Percentiles rank a stretch among this genome's conserved stretches.
phyloP scores from a whole-genome alignment of 2,329 filamentous ascomycete genomes.

The Mycosphaerella sp. region DNA sequence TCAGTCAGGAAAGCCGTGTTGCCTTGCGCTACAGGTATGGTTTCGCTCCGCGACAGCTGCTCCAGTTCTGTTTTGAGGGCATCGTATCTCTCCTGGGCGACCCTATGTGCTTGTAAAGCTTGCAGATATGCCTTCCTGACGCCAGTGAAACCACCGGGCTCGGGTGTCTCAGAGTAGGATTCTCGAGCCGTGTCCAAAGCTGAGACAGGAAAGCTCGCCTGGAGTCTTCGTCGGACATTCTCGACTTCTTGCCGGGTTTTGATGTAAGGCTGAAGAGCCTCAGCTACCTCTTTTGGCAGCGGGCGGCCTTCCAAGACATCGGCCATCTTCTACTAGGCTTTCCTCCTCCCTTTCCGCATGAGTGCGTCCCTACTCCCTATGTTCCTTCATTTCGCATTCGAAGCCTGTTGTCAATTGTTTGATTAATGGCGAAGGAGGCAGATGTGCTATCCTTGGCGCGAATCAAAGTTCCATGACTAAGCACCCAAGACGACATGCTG shows the following conservation, averaged over 20 bases:
- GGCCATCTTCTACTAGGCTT: not conserved
- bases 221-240: constrained; percentile 26
- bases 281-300: constrained; percentile 27
- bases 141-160: constrained; percentile 22
- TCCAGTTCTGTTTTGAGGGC: constrained; percentile 28
- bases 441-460: constrained; percentile 1
- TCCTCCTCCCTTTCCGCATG: not conserved
- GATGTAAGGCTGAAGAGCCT: constrained; percentile 30
- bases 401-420: not conserved
- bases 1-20: constrained; percentile 16
- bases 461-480: not conserved
- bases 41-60: constrained; percentile 11
- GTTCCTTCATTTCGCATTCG: not conserved
- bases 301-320: constrained; percentile 17
- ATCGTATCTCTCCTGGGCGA: constrained; percentile 29
- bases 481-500: too few relatives aligned
- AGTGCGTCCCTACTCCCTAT: not conserved
- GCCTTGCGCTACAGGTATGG: not conserved
- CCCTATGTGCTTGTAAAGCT: constrained; percentile 29
- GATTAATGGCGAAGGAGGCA: not conserved
- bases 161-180: constrained; percentile 1
- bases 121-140: constrained; percentile 31
- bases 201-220: constrained; percentile 24
- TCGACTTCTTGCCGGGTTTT: constrained; percentile 27
- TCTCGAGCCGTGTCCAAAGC: constrained; percentile 10